Base-by-base conservation (phyloP, 192 early-diverging fungal species). In the Chytriomyces sp. region DNA sequence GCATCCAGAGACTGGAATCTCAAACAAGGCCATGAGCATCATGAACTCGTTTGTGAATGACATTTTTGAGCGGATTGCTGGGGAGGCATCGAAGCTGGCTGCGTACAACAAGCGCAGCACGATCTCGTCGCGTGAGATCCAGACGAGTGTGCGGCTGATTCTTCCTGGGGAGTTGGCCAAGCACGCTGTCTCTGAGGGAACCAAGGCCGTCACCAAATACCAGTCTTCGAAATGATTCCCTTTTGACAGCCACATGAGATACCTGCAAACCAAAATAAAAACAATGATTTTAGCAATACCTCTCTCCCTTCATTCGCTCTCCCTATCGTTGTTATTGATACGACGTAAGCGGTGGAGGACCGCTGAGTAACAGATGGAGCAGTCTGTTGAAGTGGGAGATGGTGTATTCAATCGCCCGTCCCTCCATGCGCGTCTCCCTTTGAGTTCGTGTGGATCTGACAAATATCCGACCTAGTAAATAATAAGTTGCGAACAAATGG, bases 201-300 rank as follows among this genome's bases (percentile, higher is more conserved):
- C 95, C 90, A 97, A 97, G 91, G 96, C 96, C 72, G 94, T 96
- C 82, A 95, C 94, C 86, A 97, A 97, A 87, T 97, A 94, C 91
- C 94, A 94, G 79, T 91, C 91, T 45, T 91, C 91, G 77, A 93
- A 86, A 65, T 88, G 77, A 82, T n/a, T n/a, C n/a, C n/a, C n/a
- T n/a, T n/a, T n/a, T n/a, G n/a, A n/a, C n/a, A n/a, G n/a, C n/a
- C n/a, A n/a, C n/a, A n/a, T n/a, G n/a, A n/a, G n/a, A n/a, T 57
- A n/a, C 20, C 53, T 18, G 53, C 53, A 18, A 18, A 57, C 53
- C 20, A 18, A 57, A 57, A n/a, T 13, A 57, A 57, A 57, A n/a
- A 20, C 0, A 57, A n/a, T 20, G 13, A 20, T 57, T 57, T 57
- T 13, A n/a, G 53, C 20, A 57, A 57, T 57, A 57, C 13, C 2